Base-by-base conservation (phyloP, 176 grass and related monocot genomes). In the Bothriochloa decipiens region DNA sequence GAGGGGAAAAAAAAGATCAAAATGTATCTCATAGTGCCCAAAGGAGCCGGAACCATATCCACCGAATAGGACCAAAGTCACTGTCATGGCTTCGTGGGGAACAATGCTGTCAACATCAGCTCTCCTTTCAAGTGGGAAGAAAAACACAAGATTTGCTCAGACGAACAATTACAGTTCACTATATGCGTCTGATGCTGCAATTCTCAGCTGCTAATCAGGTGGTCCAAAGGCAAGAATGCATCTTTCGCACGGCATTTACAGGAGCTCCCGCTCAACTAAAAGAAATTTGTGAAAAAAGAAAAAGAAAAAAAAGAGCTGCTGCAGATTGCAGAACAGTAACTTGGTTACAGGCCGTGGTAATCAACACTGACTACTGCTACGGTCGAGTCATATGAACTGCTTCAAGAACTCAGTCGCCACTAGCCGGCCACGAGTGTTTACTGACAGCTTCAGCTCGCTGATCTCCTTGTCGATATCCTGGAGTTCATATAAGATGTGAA, bases 391-490 rank as follows among this genome's bases (percentile, higher is more conserved):
- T 72, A 98, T 87, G 80, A 98, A 98, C 80, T 98, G 93, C 85
- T 98, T 98, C 75, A 98, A 80, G 77, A 98, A 98, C 46, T 98
- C 93, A 17, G 95, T 98, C 5, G 96, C 93, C 42, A 98, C 96
- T 32, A 98, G 86, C 55, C 91, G 91, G 14, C 93, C 96, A 77
- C 96, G 93, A 61, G 96, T 98, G 52, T 98, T 98, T 42, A 98
- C 96, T 0, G 93, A 95, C 49, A 95, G 91, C 83, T 95, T 98
- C 58, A 95, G 18, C 83, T 98, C 91, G 25, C 93, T 92, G 81
- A 95, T 95, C 88, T 98, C 93, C 88, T 94, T 98, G 87, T 98
- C 91, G 47, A 95, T 95, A 47, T 95, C 93, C 93, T 98, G 49
- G 18, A 75, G 22, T n/a, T 85, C 35, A 46, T 70, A 62, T 10